These are phyloP conservation scores for Eutrema yunnanense DNA, from an alignment of 345 rosid genomes.

Conservation along the genomic window DNA sequence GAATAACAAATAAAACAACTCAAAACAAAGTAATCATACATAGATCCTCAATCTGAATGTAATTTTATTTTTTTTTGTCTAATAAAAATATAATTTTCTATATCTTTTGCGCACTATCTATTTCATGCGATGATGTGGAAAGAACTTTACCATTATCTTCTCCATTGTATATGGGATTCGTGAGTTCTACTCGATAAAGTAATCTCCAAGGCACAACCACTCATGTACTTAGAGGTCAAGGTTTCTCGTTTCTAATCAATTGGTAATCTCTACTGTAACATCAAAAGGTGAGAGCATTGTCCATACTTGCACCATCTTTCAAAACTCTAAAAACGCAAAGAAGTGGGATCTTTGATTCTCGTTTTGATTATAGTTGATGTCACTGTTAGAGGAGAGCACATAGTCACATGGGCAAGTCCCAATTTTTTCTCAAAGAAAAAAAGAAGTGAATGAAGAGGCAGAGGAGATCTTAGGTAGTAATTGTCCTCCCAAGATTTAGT, in stretches of 20 bases:
- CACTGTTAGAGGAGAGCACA: conserved; percentile 14
- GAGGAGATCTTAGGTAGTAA: conserved; percentile 19
- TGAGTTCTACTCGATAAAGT: conserved; percentile 38
- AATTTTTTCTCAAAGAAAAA: background rate
- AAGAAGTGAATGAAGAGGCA: background rate
- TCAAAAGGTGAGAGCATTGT: conserved; percentile 10
- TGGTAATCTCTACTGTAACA: background rate
- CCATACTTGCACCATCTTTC: conserved; percentile 11
- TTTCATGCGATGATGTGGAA: too few relatives aligned
- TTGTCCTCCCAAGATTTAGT: conserved; percentile 24
- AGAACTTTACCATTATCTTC: too few relatives aligned
- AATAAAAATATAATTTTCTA: too few relatives aligned
- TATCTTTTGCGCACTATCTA: too few relatives aligned
- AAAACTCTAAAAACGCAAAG: conserved; percentile 6
- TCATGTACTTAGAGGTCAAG: conserved; percentile 32
- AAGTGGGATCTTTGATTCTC: conserved; percentile 14
- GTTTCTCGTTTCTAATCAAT: background rate
- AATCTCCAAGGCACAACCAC: conserved; percentile 55
- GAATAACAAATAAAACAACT: too few relatives aligned
- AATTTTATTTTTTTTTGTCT: too few relatives aligned
- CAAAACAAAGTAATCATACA: too few relatives aligned
- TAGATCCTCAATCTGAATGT: too few relatives aligned
- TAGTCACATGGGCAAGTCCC: conserved; percentile 17
- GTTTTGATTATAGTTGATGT: conserved; percentile 19
- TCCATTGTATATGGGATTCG: background rate